Evolutionary conservation across 2,329 filamentous ascomycete species (phyloP), one percentile per base, ranked within the genome.

Genomic region (Penicillium sclerotigenum): DNA sequence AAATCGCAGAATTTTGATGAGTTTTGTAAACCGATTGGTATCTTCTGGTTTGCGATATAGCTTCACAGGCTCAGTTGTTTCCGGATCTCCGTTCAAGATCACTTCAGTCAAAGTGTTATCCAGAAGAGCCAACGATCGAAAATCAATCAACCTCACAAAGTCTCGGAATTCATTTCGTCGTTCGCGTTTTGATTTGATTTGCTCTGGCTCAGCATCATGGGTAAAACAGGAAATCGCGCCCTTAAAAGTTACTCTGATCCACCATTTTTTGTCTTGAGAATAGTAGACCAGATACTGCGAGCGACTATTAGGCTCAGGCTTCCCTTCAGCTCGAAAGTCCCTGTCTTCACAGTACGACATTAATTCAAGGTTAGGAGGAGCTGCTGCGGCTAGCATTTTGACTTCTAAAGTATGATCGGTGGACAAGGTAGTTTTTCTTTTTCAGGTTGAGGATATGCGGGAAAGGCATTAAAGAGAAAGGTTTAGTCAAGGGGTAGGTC

Each of bases 41-140:
- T 46, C 33, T 47, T 54, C 29, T 26, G 24, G 51, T 28, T 52
- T 38, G 34, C 33, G 37, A 41, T 29, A 31, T 20, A 54, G 45
- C 13, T 34, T 47, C 16, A 46, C 16, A 26, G n/a, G 24, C 14
- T 42, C 37, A 22, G 43, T 47, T 47, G 37, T 51, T 52, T 47
- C 29, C 13, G 34, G 18, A 4, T 50, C 51, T 53, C 41, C 56
- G 31, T 48, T 49, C 16, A 67, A 31, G 6, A 63, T 52, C 9
- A 65, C 1, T 45, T 66, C 59, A 47, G 60, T 65, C 14, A 66
- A 52, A 29, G 62, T 64, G 45, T 66, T 34, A 31, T 54, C 33
- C 18, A 67, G 48, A 47, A 63, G 62, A 40, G 47, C 26, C 16
- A 65, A 45, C 4, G 40, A 48, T 28, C 51, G 37, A 47, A 57